These are phyloP conservation scores for Magnaporthiopsis rhizophila DNA, from an alignment of 2,329 filamentous ascomycete species.

Conservation along the genomic window DNA sequence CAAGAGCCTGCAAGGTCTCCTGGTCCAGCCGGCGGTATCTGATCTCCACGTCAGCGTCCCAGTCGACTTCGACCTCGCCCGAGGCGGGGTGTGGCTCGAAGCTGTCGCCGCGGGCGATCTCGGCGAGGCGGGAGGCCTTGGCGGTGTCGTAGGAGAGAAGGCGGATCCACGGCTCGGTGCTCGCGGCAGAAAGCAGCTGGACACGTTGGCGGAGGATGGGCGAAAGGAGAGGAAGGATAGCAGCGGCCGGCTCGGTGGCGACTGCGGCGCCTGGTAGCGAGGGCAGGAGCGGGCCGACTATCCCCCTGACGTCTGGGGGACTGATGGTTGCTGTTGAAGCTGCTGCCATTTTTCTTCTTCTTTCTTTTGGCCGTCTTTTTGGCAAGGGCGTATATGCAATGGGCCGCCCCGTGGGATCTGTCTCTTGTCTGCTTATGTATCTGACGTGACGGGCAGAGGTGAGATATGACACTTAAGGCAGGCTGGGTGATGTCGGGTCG, in stretches of 20 bases:
- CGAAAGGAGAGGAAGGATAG: conserved; percentile 52
- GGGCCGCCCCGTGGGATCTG: neutral
- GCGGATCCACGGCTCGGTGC: conserved; percentile 61
- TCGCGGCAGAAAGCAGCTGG: conserved; percentile 51
- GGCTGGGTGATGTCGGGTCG: neutral
- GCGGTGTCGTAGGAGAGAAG: conserved; percentile 61
- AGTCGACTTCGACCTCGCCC: conserved; percentile 70
- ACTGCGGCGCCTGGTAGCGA: conserved; percentile 51
- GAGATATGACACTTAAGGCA: neutral
- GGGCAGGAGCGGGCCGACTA: conserved; percentile 50
- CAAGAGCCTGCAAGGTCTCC: conserved; percentile 65
- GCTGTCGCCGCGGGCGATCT: conserved; percentile 51
- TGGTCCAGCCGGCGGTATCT: conserved; percentile 62
- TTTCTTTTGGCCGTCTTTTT: neutral
- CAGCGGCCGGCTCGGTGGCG: conserved; percentile 47
- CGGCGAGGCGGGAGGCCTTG: conserved; percentile 48
- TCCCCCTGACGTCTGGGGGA: conserved; percentile 36
- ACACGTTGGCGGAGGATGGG: conserved; percentile 60
- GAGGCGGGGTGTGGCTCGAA: conserved; percentile 76
- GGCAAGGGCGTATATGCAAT: neutral
- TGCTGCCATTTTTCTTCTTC: neutral
- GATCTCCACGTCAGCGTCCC: conserved; percentile 52
- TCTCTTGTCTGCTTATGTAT: neutral
- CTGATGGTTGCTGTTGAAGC: conserved; percentile 19
- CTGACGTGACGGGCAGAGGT: neutral